Evolutionary conservation across 2,329 filamentous ascomycete species (phyloP), one percentile per base, ranked within the genome.

Genomic region (Clonostachys solani): DNA sequence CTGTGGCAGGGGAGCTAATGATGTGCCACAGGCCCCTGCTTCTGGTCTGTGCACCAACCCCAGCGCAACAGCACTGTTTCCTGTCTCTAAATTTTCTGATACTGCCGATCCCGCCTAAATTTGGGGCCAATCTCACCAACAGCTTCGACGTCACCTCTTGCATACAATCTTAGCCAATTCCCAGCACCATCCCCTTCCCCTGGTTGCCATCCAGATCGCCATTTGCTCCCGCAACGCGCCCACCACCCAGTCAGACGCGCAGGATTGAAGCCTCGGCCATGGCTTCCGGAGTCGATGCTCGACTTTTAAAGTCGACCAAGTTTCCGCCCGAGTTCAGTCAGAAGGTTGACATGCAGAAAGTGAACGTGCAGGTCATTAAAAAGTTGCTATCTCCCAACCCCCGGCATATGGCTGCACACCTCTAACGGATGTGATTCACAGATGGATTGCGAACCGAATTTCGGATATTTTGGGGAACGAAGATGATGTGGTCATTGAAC

Each of bases 331-430:
- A 96, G 62, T 99, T 97, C 72, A 92, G 81, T 63, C 84, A 89
- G 64, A 96, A 96, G 74, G 94, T 99, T 54, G 92, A 99, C 73
- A 96, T 95, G 82, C 83, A 85, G 57, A 97, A 97, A 73, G 91
- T 99, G 67, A 96, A 99, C 64, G 77, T 96, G 44, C 90, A 95
- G 67, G 89, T 99, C 47, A 95, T 99, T 84, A 96, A 96, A 78
- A 95, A 94, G 89, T 95, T 64, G 23, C 23, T 10, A 29, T 29
- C n/a, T 37, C 33, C 46, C 8, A n/a, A 19, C 18, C 37, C 33
- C 36, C 16, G 12, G 13, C 41, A 16, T n/a, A n/a, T 15, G 40
- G 15, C 19, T 16, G 33, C 23, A 35, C 33, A 42, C 16, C 19
- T 12, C n/a, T 23, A 18, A 23, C 34, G 33, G 18, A 29, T 7